Evolutionary conservation across 306 rosid genomes (phyloP), one percentile per base, ranked within the genome.

Genomic region (Gastrolobium bilobum): DNA sequence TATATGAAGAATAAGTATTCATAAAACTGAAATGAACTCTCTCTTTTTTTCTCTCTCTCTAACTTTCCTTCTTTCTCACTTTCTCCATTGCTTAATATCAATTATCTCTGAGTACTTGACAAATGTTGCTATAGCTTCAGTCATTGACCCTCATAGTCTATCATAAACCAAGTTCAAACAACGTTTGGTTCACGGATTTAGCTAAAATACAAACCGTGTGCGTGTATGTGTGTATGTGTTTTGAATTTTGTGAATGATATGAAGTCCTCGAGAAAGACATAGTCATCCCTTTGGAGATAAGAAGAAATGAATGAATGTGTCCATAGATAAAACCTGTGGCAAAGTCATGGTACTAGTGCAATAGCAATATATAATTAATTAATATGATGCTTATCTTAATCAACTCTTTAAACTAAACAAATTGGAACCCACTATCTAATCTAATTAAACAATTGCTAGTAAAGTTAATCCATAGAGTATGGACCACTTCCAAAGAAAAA

Each of bases 351-450:
- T 77, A 61, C 73, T 56, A 63, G 81, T 82, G 82, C 78, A 52
- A 73, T 9, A 81, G 59, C 59, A 58, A 69, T 53, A 67, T 20
- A 20, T 20, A 20, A 20, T 20, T 20, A 20, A 20, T 20, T 35
- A 60, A 65, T 51, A 64, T 4, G 70, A 84, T 87, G 80, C 84
- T 87, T 84, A 86, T 86, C 90, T 90, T 88, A 92, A 88, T 87
- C 75, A 60, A 76, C 20, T 48, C 33, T 29, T 54, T 84, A 76
- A 6, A 81, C 34, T 86, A 84, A 87, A 89, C 73, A 86, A 90
- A 86, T 83, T 68, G 68, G 51, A 91, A 63, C 80, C 83, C 94
- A 93, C 76, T 90, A 86, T 43, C 71, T 51, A 62, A 69, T 72
- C 48, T 53, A 62, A 73, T 66, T 84, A 87, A 88, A 86, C 29